A percentile compares a stretch with the other conserved stretches of the same genome.
These are phyloP conservation scores for Nothophoma quercina DNA, from an alignment of 2,329 filamentous ascomycete genomes.

Conservation along the genomic window DNA sequence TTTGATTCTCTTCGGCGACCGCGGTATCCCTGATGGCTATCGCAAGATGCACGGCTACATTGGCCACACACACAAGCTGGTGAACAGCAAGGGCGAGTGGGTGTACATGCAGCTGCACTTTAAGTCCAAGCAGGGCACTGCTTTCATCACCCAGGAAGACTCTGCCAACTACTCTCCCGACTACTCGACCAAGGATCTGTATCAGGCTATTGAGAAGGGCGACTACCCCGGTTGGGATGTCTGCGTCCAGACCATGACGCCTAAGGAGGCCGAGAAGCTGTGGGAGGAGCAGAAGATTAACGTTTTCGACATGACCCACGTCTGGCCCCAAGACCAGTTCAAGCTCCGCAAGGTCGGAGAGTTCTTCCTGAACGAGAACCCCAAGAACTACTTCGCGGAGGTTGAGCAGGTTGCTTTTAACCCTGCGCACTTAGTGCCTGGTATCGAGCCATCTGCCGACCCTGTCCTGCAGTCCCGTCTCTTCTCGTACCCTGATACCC, in stretches of 20 bases:
- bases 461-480: conserved; percentile 73
- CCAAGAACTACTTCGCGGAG: conserved; percentile 69
- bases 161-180: conserved; percentile 60
- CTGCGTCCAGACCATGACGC: conserved; percentile 60
- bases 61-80: conserved; percentile 62
- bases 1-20: conserved; percentile 63
- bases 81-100: conserved; percentile 63
- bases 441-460: conserved; percentile 73
- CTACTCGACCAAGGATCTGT: conserved; percentile 62
- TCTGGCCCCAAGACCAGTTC: conserved; percentile 63
- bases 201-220: conserved; percentile 60
- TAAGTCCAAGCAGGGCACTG: conserved; percentile 61
- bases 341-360: conserved; percentile 62
- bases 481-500: conserved; percentile 74
- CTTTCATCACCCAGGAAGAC: conserved; percentile 61
- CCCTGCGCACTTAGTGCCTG: conserved; percentile 71
- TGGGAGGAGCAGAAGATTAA: conserved; percentile 64
- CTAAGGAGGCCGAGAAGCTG: conserved; percentile 59
- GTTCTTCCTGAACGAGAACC: conserved; percentile 62
- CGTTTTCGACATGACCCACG: conserved; percentile 62
- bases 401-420: conserved; percentile 76
- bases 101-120: conserved; percentile 62
- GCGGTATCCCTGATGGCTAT: conserved; percentile 63
- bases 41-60: conserved; percentile 64
- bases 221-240: conserved; percentile 63